Evolutionary conservation across 805 yeast genomes (phyloP), one percentile per base, ranked within the genome.

Genomic region (Lipomyces lipofer): DNA sequence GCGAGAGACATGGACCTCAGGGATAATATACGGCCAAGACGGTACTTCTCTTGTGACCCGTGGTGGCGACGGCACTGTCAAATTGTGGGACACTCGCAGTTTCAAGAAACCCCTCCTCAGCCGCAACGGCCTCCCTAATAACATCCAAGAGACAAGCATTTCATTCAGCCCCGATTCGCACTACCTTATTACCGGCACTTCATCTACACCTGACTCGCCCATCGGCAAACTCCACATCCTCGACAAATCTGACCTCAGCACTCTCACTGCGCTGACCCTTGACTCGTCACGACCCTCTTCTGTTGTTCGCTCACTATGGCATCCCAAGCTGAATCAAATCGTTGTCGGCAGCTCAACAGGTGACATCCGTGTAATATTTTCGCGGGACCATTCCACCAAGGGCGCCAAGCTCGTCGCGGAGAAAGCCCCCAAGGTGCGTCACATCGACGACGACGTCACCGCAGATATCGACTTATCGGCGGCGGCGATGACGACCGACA

Each of bases 401-500:
- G 73, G 73, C 19, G 70, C 69, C 4, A 54, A 49, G 38, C n/a
- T 51, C 5, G 64, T 67, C 5, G 43, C 66, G 15, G 65, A 62
- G 25, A 60, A 62, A 39, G 59, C 66, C 2, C 66, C 67, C 9
- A 65, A 58, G 42, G 54, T 47, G 9, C 56, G 69, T n/a, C 70
- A 69, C 46, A 56, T 70, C 17, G 73, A 70, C 42, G 73, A 69
- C 47, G 63, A 56, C 39, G 29, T 66, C 30, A 51, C 70, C 4
- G 62, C 66, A 1, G 62, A 65, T 10, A 56, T 58, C 19, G 71
- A 67, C 28, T 52, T 67, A 6, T 56, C 56, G n/a, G 68, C 67
- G 4, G 69, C 59, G 24, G 58, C 62, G 13, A 39, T 36, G 19
- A 43, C 46, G 8, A 50, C 39, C 19, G 49, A 22, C 13, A 36